Evolutionary conservation across 352 stramenopile genomes (phyloP), one percentile per base, ranked within the genome.

Genomic region (Phytophthora crassamura): DNA sequence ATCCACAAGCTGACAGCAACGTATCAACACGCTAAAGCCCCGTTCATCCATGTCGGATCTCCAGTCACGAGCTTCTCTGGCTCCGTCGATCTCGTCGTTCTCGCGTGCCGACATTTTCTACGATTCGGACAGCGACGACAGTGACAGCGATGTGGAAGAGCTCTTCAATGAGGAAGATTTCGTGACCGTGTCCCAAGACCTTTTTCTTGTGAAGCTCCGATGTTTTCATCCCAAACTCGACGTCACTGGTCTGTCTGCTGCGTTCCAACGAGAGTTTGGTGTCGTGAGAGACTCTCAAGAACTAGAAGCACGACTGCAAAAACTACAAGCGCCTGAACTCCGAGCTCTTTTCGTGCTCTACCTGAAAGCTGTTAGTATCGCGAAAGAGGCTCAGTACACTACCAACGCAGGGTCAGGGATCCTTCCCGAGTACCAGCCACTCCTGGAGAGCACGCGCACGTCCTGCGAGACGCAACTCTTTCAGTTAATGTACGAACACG

Each of bases 401-500:
- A 69, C 52, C 9, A 70, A 73, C 25, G 45, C 61, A 15, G 61
- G 72, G 33, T 75, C 71, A 52, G 51, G 65, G 22, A 67, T 81
- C 51, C 68, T 83, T 41, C 68, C 80, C 2, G 71, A 75, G 38
- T 89, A 85, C 35, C 80, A 88, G 7, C 22, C 64, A 12, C 47
- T 89, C 3, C 61, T 93, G 5, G 75, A 79, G 25, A 78, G 77
- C 22, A 72, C 79, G 7, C 72, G 77, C 12, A 81, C 80, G 5
- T 80, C 72, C 0, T 91, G 82, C 28, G 82, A 91, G 57, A 86
- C 72, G 0, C 72, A 72, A 25, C 71, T 91, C 14, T 83, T 90
- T 15, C 82, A 90, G 48, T 71, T 90, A 28, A 70, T 87, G n/a
- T 89, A 91, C 55, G 71, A 86, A 33, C 61, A 80, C 25, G 71